Evolutionary conservation across 78 protist species (phyloP), one percentile per base, ranked within the genome.

Genomic region (Chrysochromulina tobinii): DNA sequence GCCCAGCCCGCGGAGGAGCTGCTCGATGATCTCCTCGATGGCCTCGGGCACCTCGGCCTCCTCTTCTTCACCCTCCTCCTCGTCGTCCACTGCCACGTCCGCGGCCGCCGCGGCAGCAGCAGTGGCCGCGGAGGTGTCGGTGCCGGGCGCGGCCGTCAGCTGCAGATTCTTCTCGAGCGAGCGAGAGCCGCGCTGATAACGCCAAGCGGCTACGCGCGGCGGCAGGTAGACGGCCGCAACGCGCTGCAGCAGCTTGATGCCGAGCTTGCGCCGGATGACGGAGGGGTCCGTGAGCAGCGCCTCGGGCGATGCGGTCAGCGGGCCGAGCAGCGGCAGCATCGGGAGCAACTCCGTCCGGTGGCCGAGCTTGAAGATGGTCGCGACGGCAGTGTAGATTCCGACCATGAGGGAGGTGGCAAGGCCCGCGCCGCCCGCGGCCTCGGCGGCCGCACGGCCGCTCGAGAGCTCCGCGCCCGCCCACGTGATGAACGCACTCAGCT

Each of bases 151-250:
- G 88, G 8, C 21, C 18, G 68, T 2, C 48, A 8, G 53, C 48
- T 20, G 25, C 55, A 90, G 93, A 23, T 51, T 68, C 64, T 54
- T 61, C 17, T 83, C 85, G 17, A 90, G 89, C 15, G 89, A 81
- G 68, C 93, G 93, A 2, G 61, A 25, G 23, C 91, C 93, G 27
- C 93, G 90, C 73, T 90, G 90, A 55, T 97, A 98, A 75, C 97
- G 90, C 99, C 99, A 98, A 14, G 95, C 1, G 5, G 95, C 96
- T n/a, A 93, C 75, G 27, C 93, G 87, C n/a, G 97, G 95, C 23
- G 93, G 93, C 25, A 98, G 85, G 92, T 69, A 83, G 4, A 92
- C 59, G n/a, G 97, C 89, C 15, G 97, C 99, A 58, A 97, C 64
- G 72, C 98, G 91, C 91, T 98, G 98, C 21, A 95, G 50, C 18